Evolutionary conservation across 164 flowering plant species (phyloP).

Genomic region (Chimonanthus praecox): DNA sequence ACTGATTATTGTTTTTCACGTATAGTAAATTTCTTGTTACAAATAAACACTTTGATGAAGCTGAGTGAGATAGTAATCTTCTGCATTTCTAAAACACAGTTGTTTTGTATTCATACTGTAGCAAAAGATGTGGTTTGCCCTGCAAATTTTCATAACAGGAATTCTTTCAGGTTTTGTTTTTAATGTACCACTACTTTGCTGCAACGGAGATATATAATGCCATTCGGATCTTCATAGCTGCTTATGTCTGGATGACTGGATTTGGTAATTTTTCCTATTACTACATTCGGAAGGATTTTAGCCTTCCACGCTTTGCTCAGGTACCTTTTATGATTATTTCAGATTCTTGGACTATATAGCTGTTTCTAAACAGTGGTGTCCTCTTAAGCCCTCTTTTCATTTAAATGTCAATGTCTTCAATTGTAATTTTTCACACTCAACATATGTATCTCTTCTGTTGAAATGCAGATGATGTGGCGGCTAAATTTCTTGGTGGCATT

Average conservation of each 20-base stretch:
- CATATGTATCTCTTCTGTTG: conserved; percentile 1
- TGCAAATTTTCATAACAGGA: background rate
- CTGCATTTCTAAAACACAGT: background rate
- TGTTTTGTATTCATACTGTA: background rate
- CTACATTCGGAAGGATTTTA: conserved; percentile 88
- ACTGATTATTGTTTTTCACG: background rate
- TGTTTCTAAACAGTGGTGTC: background rate
- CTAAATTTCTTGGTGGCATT: conserved; percentile 90
- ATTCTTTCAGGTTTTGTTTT: conserved; percentile 69
- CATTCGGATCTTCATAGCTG: conserved; percentile 93
- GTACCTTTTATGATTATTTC: conserved; percentile 21
- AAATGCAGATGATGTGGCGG: conserved; percentile 99
- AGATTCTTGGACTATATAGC: background rate
- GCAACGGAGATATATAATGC: conserved; percentile 97
- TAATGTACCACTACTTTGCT: conserved; percentile 98
- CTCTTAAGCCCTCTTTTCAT: background rate
- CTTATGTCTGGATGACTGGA: conserved; percentile 99
- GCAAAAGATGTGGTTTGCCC: background rate
- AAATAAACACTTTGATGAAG: background rate
- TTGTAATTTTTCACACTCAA: background rate
- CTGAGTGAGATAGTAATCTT: background rate
- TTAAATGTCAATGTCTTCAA: background rate
- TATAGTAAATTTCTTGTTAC: background rate
- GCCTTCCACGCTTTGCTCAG: conserved; percentile 91
- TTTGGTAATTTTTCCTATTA: conserved; percentile 98